Percentiles rank a stretch among this genome's conserved stretches.
Conservation (phyloP, 116 monocot genomes). For the Posidonia oceanica region DNA sequence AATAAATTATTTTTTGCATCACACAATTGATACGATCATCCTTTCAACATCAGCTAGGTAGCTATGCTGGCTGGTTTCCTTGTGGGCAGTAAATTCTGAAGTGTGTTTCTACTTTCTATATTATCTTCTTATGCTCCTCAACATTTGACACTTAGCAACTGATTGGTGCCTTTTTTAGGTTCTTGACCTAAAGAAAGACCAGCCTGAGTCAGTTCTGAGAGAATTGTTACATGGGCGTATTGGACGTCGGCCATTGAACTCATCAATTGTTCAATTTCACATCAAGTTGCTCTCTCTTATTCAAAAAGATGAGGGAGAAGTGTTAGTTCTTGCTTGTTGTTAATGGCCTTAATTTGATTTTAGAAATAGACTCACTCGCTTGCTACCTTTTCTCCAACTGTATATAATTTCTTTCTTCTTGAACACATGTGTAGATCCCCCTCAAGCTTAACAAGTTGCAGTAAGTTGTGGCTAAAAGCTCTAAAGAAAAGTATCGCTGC, state of each 20-base stretch:
- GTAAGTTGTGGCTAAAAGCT: slow-evolving; percentile 42
- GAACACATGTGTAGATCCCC: slow-evolving; percentile 8
- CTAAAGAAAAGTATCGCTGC: slow-evolving; percentile 32
- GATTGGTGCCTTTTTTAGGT: neutral
- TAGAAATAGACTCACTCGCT: neutral
- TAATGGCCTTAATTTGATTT: neutral
- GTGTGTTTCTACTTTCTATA: no score
- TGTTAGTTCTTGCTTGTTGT: slow-evolving; percentile 12
- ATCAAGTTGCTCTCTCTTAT: slow-evolving; percentile 46
- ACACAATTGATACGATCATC: no score
- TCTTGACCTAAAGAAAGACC: slow-evolving; percentile 8
- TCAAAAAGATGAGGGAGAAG: slow-evolving; percentile 26
- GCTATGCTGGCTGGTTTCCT: no score
- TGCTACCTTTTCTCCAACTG: neutral
- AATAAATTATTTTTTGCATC: no score
- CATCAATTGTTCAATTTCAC: slow-evolving; percentile 36
- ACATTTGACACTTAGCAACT: no score
- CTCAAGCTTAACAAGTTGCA: neutral
- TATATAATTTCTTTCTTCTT: neutral
- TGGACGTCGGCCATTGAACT: slow-evolving; percentile 11
- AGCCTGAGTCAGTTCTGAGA: slow-evolving; percentile 9
- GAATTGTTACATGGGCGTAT: slow-evolving; percentile 9
- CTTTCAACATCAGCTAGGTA: no score
- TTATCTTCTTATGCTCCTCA: no score
- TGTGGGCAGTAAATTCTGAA: no score